phyloP scores from a whole-genome alignment of 768 basidiomycete genomes.

The Sistotremastrum niveocremeum region DNA sequence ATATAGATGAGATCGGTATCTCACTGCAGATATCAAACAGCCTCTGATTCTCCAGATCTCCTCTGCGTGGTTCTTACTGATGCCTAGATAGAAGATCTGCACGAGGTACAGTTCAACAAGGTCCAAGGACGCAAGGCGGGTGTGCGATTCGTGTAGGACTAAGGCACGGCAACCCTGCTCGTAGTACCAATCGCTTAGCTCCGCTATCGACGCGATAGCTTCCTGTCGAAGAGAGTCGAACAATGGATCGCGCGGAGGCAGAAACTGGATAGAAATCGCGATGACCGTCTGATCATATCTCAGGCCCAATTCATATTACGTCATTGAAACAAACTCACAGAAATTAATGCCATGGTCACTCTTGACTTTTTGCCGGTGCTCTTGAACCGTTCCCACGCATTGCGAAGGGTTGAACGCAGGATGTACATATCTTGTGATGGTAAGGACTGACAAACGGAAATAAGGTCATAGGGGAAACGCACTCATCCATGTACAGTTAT shows the following conservation, averaged over 20 bases:
- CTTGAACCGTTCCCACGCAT: constrained; percentile 66
- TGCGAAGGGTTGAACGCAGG: constrained; percentile 44
- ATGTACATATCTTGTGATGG: constrained; percentile 81
- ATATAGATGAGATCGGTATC: constrained; percentile 22
- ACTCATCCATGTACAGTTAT: too few relatives aligned
- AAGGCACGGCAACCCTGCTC: constrained; percentile 53
- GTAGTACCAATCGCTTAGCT: constrained; percentile 53
- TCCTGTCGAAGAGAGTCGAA: constrained; percentile 35
- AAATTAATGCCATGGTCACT: constrained; percentile 12
- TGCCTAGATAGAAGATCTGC: constrained; percentile 56
- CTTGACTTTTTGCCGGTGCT: constrained; percentile 51
- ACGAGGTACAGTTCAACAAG: constrained; percentile 64
- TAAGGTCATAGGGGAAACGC: too few relatives aligned
- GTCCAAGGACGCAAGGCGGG: constrained; percentile 50
- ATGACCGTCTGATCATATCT: constrained; percentile 25
- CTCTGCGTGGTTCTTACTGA: constrained; percentile 64
- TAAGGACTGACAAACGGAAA: constrained; percentile 51
- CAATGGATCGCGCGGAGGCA: constrained; percentile 50
- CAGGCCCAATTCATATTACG: too few relatives aligned
- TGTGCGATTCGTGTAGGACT: constrained; percentile 46
- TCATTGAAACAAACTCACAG: too few relatives aligned
- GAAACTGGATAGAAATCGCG: constrained; percentile 59
- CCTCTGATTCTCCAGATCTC: constrained; percentile 69
- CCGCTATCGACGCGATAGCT: constrained; percentile 28
- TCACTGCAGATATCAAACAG: constrained; percentile 62